A percentile compares a stretch with the other conserved stretches of the same genome.
Conservation (phyloP, 2,329 filamentous ascomycete genomes). For the Stemphylium beticola region DNA sequence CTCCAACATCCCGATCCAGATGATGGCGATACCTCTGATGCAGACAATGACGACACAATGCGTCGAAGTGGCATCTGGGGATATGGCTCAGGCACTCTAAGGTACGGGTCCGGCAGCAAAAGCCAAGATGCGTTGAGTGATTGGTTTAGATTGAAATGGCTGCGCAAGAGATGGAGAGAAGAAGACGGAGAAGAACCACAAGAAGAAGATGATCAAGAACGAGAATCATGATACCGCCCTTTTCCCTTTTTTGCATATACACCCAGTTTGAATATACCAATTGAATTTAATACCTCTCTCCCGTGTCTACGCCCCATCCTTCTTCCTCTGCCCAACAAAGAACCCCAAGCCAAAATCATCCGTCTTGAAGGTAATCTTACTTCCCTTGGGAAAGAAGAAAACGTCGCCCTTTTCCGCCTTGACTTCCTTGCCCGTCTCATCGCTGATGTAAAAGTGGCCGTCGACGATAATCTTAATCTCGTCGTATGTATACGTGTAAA, state of each 20-base stretch:
- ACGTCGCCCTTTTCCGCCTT: slow-evolving; percentile 68
- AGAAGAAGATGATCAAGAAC: slow-evolving; percentile 15
- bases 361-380: slow-evolving; percentile 70
- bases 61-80: slow-evolving; percentile 37
- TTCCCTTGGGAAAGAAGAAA: slow-evolving; percentile 71
- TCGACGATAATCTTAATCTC: slow-evolving; percentile 78
- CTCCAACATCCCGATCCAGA: slow-evolving; percentile 38
- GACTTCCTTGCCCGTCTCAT: slow-evolving; percentile 67
- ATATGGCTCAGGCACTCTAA: slow-evolving; percentile 22
- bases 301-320: slow-evolving; percentile 25
- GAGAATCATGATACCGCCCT: slow-evolving; percentile 21
- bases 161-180: slow-evolving; percentile 45
- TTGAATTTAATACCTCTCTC: background rate
- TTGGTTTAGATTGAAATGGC: slow-evolving; percentile 49
- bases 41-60: slow-evolving; percentile 27
- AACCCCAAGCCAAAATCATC: slow-evolving; percentile 67
- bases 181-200: slow-evolving; percentile 21
- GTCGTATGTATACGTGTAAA: slow-evolving; percentile 73
- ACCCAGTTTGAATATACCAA: slow-evolving; percentile 11
- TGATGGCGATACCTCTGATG: slow-evolving; percentile 39
- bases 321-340: slow-evolving; percentile 53
- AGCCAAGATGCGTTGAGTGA: slow-evolving; percentile 39
- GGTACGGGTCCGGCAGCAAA: slow-evolving; percentile 24
- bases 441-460: slow-evolving; percentile 68
- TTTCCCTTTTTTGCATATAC: background rate